These are phyloP conservation scores for Carallia pectinifolia DNA, from an alignment of 345 rosid genomes.

Conservation along the genomic window DNA sequence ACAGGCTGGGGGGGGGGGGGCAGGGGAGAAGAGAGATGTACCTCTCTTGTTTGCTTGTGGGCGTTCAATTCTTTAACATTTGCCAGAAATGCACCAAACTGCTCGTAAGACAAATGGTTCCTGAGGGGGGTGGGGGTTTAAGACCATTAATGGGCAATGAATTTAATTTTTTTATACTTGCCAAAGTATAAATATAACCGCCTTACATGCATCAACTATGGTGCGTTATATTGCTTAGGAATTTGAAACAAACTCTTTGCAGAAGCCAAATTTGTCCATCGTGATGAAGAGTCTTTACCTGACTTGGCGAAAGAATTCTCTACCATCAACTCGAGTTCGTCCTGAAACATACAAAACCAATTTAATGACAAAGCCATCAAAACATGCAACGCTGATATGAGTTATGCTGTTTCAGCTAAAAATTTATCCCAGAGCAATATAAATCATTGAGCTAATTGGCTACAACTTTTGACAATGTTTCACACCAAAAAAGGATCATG, in stretches of 20 bases:
- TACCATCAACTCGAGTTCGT: conserved; percentile 76
- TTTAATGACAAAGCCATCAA: neutral
- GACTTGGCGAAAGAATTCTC: conserved; percentile 94
- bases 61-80: conserved; percentile 94
- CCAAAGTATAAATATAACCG: no score
- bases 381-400: neutral
- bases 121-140: conserved; percentile 27
- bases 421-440: neutral
- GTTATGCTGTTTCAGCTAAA: neutral
- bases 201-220: no score
- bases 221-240: neutral
- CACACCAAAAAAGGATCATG: no score
- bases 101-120: conserved; percentile 75
- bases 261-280: neutral
- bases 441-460: neutral
- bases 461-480: no score
- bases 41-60: conserved; percentile 87
- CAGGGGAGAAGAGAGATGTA: conserved; percentile 16
- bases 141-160: neutral
- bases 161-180: no score
- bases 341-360: conserved; percentile 39
- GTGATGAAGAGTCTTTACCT: conserved; percentile 40
- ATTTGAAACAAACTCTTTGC: neutral
- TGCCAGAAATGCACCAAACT: conserved; percentile 81
- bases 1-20: neutral